Percentiles rank a stretch among this genome's conserved stretches.
phyloP scores from a whole-genome alignment of 805 yeast species.

The Pichia scutulata region DNA sequence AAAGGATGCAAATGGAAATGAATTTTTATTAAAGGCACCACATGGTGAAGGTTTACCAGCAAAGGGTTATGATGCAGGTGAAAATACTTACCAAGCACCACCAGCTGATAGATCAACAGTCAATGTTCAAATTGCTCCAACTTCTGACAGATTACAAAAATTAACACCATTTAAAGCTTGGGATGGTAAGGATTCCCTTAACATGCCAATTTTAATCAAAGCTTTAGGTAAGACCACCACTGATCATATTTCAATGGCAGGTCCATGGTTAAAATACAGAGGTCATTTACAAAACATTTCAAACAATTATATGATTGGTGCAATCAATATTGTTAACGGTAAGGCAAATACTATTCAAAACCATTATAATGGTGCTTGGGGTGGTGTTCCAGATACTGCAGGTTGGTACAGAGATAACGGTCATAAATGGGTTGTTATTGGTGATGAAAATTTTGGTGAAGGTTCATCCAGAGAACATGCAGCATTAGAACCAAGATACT shows the following conservation, averaged over 20 bases:
- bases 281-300: constrained; percentile 99
- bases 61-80: constrained; percentile 53
- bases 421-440: constrained; percentile 92
- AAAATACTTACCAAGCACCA: constrained; percentile 94
- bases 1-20: constrained; percentile 57
- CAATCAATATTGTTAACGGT: constrained; percentile 91
- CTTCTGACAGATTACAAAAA: constrained; percentile 92
- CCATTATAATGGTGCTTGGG: constrained; percentile 84
- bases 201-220: constrained; percentile 91
- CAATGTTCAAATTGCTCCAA: constrained; percentile 71
- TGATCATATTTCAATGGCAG: constrained; percentile 99
- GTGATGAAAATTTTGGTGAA: constrained; percentile 99
- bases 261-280: constrained; percentile 99
- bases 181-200: constrained; percentile 90
- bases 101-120: constrained; percentile 78
- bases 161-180: constrained; percentile 92
- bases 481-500: constrained; percentile 98
- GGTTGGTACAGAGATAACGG: constrained; percentile 91
- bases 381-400: constrained; percentile 96
- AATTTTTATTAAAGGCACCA: constrained; percentile 74
- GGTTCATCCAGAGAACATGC: constrained; percentile 99
- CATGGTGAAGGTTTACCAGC: constrained; percentile 78
- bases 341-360: constrained; percentile 89
- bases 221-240: constrained; percentile 97
- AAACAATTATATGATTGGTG: constrained; percentile 99